phyloP scores from a whole-genome alignment of 345 rosid genomes.

The Salix brachista region DNA sequence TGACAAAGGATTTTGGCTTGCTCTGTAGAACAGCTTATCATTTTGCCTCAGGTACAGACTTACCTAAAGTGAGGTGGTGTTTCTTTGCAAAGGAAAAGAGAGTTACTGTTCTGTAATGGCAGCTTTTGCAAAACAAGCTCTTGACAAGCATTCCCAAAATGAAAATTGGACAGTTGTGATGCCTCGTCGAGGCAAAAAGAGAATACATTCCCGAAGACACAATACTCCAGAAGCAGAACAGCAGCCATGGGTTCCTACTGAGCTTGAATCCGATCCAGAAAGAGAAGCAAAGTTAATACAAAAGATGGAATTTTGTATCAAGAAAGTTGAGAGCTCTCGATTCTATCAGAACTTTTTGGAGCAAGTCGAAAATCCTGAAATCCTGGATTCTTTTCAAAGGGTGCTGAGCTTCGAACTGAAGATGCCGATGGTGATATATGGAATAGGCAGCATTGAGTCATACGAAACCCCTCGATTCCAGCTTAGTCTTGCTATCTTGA shows the following conservation, averaged over 20 bases:
- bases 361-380: conserved; percentile 51
- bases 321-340: conserved; percentile 49
- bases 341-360: conserved; percentile 54
- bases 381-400: conserved; percentile 33
- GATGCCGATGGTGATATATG: conserved; percentile 67
- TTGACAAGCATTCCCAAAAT: conserved; percentile 25
- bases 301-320: conserved; percentile 46
- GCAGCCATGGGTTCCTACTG: conserved; percentile 51
- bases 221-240: conserved; percentile 29
- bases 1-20: neutral
- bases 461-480: conserved; percentile 73
- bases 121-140: conserved; percentile 36
- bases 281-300: conserved; percentile 52
- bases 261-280: conserved; percentile 35
- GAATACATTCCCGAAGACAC: conserved; percentile 28
- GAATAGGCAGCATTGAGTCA: conserved; percentile 83
- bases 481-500: conserved; percentile 66
- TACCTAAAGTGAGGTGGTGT: neutral
- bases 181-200: conserved; percentile 45
- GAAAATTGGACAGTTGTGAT: conserved; percentile 81
- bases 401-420: conserved; percentile 55
- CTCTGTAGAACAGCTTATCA: neutral
- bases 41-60: neutral
- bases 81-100: neutral
- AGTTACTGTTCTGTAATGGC: conserved; percentile 24